Base-by-base conservation (phyloP, 2,329 filamentous ascomycete species). In the Exserohilum turcica region DNA sequence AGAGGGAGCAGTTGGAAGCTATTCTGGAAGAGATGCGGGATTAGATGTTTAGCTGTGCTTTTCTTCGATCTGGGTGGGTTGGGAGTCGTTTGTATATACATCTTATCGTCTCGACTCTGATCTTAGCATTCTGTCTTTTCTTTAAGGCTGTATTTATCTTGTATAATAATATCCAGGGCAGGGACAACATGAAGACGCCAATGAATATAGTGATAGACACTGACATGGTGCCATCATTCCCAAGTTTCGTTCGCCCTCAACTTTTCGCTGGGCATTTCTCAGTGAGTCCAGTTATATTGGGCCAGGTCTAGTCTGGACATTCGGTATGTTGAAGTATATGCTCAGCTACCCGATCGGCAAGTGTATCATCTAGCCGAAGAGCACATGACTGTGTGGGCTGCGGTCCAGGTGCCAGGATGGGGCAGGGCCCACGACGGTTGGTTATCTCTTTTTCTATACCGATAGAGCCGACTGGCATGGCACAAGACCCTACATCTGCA, bases 1-100 rank as follows among this genome's bases (percentile, higher is more conserved):
- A 49, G 48, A 60, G 51, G 36, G 65, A 63, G 55, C 55, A 62
- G 37, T 47, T 64, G 18, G 48, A 52, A 19, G 51, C 64, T 15
- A 37, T 52, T 19, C 9, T 64, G 16, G 48, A 31, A 27, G 39
- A 40, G 3, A 50, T 50, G 40, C 50, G 40, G 13, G 13, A 9
- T 5, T 47, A 19, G 21, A 24, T 7, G 21, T 4, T 24, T 24
- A 7, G 21, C 4, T 24, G 21, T 24, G 21, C 21, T 24, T 4
- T 7, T 4, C 21, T 24, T 24, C 4, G 21, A 24, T 24, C 21
- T 24, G 21, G 21, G 4, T 24, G 21, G 21, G 7, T 7, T 24
- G 21, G 21, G 21, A 4, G 7, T 24, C 21, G 7, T 24, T 24
- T 24, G 21, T 24, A n/a, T 24, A 7, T 24, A 24, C 15, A 16